Evolutionary conservation across 345 rosid genomes (phyloP).

Genomic region (Alliaria petiolata): DNA sequence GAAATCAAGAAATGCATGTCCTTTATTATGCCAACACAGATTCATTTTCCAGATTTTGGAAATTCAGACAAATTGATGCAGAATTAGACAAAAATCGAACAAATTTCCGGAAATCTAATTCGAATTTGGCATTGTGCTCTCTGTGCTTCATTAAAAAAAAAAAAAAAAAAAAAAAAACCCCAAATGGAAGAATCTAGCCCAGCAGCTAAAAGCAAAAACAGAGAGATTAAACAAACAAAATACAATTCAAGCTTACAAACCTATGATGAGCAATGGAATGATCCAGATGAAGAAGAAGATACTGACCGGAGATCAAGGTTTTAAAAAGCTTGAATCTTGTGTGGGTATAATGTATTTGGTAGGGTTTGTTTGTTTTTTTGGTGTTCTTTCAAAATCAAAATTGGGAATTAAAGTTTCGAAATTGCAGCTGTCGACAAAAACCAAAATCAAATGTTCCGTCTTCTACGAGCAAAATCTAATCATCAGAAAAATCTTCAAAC

Average conservation of each 20-base stretch:
- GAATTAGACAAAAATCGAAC: not conserved
- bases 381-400: slow-evolving; percentile 14
- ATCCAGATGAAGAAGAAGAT: not conserved
- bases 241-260: not conserved
- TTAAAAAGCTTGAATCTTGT: not conserved
- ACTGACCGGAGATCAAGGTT: not conserved
- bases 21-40: not conserved
- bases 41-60: not conserved
- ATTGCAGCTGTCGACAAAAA: not conserved
- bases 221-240: not conserved
- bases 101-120: not conserved
- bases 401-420: not conserved
- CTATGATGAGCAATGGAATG: not conserved
- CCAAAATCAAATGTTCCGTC: not conserved
- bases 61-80: not conserved
- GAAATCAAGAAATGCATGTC: not conserved
- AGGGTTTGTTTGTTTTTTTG: not conserved
- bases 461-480: slow-evolving; percentile 12
- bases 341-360: slow-evolving; percentile 14
- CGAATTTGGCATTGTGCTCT: not conserved
- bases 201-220: not conserved
- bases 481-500: not conserved
- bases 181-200: not conserved
- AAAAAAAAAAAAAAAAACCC: no score
- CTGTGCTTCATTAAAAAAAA: no score